Evolutionary conservation across 495 filamentous ascomycete species (phyloP), one percentile per base, ranked within the genome.

Genomic region (Saxophila tyrrhenica): DNA sequence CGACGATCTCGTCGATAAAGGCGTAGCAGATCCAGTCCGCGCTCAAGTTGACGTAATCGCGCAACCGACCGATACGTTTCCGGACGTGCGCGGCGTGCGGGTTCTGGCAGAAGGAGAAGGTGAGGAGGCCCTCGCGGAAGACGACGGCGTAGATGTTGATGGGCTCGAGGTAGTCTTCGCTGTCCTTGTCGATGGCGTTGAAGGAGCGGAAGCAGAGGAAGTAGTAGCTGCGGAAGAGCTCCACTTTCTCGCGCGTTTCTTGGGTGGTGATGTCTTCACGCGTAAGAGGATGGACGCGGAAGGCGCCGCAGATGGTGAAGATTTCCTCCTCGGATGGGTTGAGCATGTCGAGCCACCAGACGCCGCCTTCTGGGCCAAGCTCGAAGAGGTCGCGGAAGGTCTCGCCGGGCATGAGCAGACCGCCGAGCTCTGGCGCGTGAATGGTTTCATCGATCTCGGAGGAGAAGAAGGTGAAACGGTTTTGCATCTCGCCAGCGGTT

Each of bases 21-120:
- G 92, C 92, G 64, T 98, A 98, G 71, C 94, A 98, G 56, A 98
- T 91, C 92, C 92, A 98, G 67, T 98, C 92, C 58, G 87, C 88
- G 54, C 86, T 91, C 35, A 98, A 74, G 16, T 86, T 81, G 54
- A 96, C 85, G 64, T 95, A 95, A 62, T 97, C 92, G 62, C 94
- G 87, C 55, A 98, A 74, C 66, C 86, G 86, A 1, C 87, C 84
- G 63, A 98, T 95, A 66, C 92, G 79, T 74, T 87, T 87, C 50
- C 94, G 82, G 43, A 97, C 92, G 62, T 90, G 87, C 19, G 81
- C 74, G 9, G 87, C 86, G 64, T 98, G 92, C 0, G 80, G 78
- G 59, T 88, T 94, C 32, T 82, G 81, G 19, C 79, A 77, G 66
- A 94, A 97, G 47, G 87, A 92, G 71, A 96, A 95, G 52, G 89